These are phyloP conservation scores for Mycena leptocephala DNA, from an alignment of 768 basidiomycete species.

Conservation along the genomic window DNA sequence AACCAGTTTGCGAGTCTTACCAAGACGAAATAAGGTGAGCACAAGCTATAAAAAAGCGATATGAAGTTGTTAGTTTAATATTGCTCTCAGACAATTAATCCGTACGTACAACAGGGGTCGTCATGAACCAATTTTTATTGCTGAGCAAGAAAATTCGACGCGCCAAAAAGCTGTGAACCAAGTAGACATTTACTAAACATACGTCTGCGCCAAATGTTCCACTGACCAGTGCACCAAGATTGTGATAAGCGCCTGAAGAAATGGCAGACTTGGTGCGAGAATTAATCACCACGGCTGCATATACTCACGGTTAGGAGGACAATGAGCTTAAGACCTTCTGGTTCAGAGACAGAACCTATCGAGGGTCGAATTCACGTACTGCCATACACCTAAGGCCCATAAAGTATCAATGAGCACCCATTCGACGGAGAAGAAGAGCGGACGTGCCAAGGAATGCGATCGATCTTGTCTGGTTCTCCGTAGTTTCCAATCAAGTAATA, in stretches of 20 bases:
- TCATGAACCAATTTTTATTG: constrained; percentile 39
- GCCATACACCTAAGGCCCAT: constrained; percentile 4
- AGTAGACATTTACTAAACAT: not conserved
- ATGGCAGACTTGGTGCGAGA: not conserved
- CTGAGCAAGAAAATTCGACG: constrained; percentile 53
- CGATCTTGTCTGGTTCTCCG: constrained; percentile 43
- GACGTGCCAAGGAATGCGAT: constrained; percentile 48
- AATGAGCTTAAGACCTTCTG: constrained; percentile 33
- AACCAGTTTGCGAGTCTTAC: constrained; percentile 26
- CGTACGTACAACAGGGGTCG: constrained; percentile 38
- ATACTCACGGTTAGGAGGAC: constrained; percentile 45
- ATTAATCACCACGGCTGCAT: not conserved
- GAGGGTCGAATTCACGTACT: not conserved
- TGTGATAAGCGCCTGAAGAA: constrained; percentile 53
- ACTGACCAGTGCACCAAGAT: constrained; percentile 59
- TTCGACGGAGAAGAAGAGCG: not conserved
- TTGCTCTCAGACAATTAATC: not conserved
- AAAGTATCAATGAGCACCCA: not conserved
- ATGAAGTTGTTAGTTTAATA: not conserved
- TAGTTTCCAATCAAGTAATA: constrained; percentile 48
- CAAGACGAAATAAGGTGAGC: constrained; percentile 39
- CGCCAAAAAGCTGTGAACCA: constrained; percentile 48
- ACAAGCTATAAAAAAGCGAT: constrained; percentile 30
- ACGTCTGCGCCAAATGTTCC: not conserved
- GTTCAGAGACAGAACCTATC: not conserved